Percentiles rank a stretch among this genome's conserved stretches.
phyloP scores from a whole-genome alignment of 768 basidiomycete species.

The Sarcomyxa edulis region DNA sequence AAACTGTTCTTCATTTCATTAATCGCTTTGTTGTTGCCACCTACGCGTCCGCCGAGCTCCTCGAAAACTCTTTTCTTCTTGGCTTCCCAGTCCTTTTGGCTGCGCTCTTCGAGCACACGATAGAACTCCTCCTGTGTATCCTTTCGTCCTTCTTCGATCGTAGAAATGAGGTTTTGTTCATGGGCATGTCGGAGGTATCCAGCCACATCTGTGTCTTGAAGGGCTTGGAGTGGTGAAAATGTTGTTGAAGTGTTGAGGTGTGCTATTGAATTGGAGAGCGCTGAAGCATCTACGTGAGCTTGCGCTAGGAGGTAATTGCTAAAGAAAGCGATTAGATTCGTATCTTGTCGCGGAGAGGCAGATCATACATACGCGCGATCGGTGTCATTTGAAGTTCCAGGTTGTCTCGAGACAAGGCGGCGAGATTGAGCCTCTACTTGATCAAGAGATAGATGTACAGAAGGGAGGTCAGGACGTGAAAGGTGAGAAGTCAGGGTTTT shows the following conservation, averaged over 20 bases:
- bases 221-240: constrained; percentile 84
- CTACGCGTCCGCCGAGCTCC: constrained; percentile 71
- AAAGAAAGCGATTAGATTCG: too few relatives aligned
- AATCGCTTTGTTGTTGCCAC: constrained; percentile 48
- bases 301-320: constrained; percentile 93
- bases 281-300: constrained; percentile 90
- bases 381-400: constrained; percentile 54
- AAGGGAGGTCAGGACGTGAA: constrained; percentile 75
- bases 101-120: constrained; percentile 68
- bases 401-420: constrained; percentile 71
- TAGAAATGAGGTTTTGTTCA: constrained; percentile 90
- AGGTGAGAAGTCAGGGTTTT: constrained; percentile 74
- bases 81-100: constrained; percentile 81
- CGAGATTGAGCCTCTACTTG: constrained; percentile 94
- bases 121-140: constrained; percentile 87
- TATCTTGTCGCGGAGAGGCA: background rate
- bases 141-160: constrained; percentile 85
- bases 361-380: constrained; percentile 61
- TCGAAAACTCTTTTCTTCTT: constrained; percentile 89
- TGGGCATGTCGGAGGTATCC: constrained; percentile 95
- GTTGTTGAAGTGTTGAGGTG: constrained; percentile 77
- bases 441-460: constrained; percentile 85
- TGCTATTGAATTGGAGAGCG: constrained; percentile 77
- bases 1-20: constrained; percentile 59
- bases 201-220: constrained; percentile 91